Evolutionary conservation across 495 filamentous ascomycete genomes (phyloP), one percentile per base, ranked within the genome.

Genomic region (Aspergillus ellipticus): DNA sequence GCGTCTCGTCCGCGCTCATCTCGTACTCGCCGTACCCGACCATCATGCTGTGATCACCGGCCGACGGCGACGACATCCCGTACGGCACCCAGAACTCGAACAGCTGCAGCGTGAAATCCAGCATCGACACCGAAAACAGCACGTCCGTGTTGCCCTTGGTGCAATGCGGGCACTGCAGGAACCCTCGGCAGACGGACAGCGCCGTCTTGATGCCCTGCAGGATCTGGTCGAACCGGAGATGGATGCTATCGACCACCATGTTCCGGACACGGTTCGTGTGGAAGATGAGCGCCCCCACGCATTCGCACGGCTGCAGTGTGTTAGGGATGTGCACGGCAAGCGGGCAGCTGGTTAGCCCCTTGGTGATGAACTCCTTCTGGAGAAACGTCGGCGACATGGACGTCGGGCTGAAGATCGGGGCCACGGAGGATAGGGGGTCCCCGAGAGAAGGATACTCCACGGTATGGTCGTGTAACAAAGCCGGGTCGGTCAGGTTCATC

Each of bases 1-100:
- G 63, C 22, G 66, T 67, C 43, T 76, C 73, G 13, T 72, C 69
- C 1, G 59, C 59, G n/a, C 63, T 59, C 21, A 69, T 56, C 54
- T 74, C 72, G 57, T 76, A 76, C 60, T 71, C 66, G 21, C 73
- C 73, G 51, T 76, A 76, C 19, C 64, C 61, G 33, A 74, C 61
- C 19, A 61, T 56, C 49, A 60, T 37, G 2, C 58, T 55, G 17
- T 61, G 49, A 42, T 67, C 62, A 22, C 58, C 43, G 24, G 41
- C 29, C 1, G 56, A 16, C 39, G 39, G 46, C 22, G 49, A 49
- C 13, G 61, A 37, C 55, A 51, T 63, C 51, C 70, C 67, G 15
- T 67, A 68, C 28, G 66, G 65, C 13, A 73, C 61, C 63, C 68
- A 71, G 50, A 66, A 69, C 33, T 70, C 68, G 39, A 78, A 67